Percentiles rank a stretch among this genome's conserved stretches.
phyloP scores from a whole-genome alignment of 345 rosid genomes.

The Syzygium aqueum region DNA sequence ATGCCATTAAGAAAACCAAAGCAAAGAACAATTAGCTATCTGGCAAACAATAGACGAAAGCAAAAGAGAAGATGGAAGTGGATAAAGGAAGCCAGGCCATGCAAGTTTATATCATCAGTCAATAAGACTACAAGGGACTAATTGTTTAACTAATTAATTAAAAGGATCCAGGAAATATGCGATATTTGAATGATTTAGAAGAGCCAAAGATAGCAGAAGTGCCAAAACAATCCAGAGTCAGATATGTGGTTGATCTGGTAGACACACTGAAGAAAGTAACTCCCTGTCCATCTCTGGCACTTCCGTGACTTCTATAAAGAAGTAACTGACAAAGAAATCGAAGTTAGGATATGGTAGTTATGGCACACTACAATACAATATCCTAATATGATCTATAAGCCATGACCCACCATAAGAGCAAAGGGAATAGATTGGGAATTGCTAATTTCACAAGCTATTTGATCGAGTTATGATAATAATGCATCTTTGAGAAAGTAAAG shows the following conservation, averaged over 20 bases:
- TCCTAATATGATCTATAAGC: not conserved
- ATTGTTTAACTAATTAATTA: not conserved
- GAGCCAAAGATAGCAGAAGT: not conserved
- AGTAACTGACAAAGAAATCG: not conserved
- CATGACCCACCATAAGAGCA: not conserved
- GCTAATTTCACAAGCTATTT: not conserved
- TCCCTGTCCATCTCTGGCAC: not conserved
- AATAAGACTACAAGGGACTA: not conserved
- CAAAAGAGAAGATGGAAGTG: not conserved
- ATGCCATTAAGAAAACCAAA: not conserved
- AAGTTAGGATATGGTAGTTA: not conserved
- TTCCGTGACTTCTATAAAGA: not conserved
- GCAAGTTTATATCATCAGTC: not conserved
- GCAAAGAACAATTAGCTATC: not conserved
- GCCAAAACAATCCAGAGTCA: not conserved
- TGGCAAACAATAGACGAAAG: not conserved
- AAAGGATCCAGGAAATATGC: not conserved
- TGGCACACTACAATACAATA: not conserved
- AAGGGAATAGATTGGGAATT: not conserved
- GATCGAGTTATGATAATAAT: not conserved
- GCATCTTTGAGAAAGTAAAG: not conserved
- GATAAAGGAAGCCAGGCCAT: not conserved
- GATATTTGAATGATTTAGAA: not conserved
- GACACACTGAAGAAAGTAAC: not conserved
- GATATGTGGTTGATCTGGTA: not conserved